Percentiles rank a stretch among this genome's conserved stretches.
Evolutionary conservation across 2,329 filamentous ascomycete genomes (phyloP).

Genomic region (Fusarium sp.): DNA sequence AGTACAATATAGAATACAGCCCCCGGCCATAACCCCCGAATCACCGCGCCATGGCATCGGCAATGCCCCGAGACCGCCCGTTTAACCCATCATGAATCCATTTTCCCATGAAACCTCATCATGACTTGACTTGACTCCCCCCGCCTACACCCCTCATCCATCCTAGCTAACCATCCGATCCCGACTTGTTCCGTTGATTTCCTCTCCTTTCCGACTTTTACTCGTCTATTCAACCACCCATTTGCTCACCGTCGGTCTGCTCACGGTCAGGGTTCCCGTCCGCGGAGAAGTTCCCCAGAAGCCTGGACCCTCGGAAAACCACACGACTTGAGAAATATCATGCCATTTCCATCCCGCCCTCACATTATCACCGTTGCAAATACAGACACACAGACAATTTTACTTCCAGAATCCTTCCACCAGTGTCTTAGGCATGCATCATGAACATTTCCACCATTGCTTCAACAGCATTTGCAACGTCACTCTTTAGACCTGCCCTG

Average conservation of each 20-base stretch:
- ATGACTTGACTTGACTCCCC: constrained; percentile 9
- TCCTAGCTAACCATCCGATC: constrained; percentile 16
- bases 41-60: constrained; percentile 11
- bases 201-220: constrained; percentile 32
- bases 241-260: constrained; percentile 43
- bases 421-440: neutral
- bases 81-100: constrained; percentile 31
- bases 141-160: constrained; percentile 27
- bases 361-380: constrained; percentile 10
- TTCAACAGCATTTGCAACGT: constrained; percentile 15
- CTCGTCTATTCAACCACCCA: constrained; percentile 23
- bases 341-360: constrained; percentile 32
- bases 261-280: constrained; percentile 23
- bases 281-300: constrained; percentile 20
- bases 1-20: neutral
- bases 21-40: constrained; percentile 27
- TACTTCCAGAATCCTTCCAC: constrained; percentile 17
- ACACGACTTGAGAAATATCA: constrained; percentile 27
- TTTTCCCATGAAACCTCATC: constrained; percentile 33
- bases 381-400: neutral
- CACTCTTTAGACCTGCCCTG: neutral
- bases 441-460: constrained; percentile 8
- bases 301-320: constrained; percentile 26
- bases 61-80: constrained; percentile 12
- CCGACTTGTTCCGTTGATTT: constrained; percentile 41